Base-by-base conservation (phyloP, 106 monocot species). In the Acorus gramineus region DNA sequence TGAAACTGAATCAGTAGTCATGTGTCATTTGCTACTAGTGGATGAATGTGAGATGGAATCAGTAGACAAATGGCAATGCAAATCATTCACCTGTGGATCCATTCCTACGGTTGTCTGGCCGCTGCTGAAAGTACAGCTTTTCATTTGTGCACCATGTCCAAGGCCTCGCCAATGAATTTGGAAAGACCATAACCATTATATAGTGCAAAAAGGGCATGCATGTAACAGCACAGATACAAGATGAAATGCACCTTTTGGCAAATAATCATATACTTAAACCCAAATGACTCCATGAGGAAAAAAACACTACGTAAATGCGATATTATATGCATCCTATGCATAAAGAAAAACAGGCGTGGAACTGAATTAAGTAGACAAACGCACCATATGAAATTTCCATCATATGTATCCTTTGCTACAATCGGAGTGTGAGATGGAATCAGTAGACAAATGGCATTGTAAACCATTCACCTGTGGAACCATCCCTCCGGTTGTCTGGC, bases 401-500 rank as follows among this genome's bases (percentile, higher is more conserved):
- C 28, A 28, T 28, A 28, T 28, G 28, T 28, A 28, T 28, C 28
- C 13, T 9, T 47, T 7, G 47, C 7, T 12, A 12, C 51, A 14
- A 14, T 50, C 13, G 13, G 51, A 56, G 11, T 63, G 9, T 63
- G 63, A 50, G 71, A 63, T 54, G 46, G 60, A 71, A 54, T 62
- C 42, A 71, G 71, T 71, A 71, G 71, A 71, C 45, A 50, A 56
- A 61, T 62, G 52, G 60, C 14, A 71, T 12, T 13, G 10, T 12
- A 58, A 14, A 47, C 11, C 67, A 68, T 43, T 62, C 62, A 67
- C 50, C 74, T 67, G 67, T 74, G 74, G 74, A 74, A 61, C 66
- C 55, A 74, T 68, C 60, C 42, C 74, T 56, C 55, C 67, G 61
- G 74, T 74, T 74, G 74, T 74, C 74, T 67, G 74, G 49, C 74